A percentile compares a stretch with the other conserved stretches of the same genome.
Evolutionary conservation across 441 rosid genomes (phyloP).

Genomic region (Populus tomentosa): DNA sequence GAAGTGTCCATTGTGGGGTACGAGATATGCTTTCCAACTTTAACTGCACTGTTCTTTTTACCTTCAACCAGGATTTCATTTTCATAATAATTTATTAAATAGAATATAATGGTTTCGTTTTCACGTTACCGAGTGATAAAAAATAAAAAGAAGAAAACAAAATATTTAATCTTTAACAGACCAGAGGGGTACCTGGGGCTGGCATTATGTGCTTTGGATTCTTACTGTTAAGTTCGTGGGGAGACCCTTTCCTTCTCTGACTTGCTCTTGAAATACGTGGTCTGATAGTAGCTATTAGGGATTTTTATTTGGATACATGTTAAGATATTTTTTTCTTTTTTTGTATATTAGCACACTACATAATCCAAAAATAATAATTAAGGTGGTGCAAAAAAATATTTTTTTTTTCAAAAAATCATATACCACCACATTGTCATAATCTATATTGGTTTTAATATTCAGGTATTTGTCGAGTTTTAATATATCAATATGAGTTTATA

Average conservation of each 20-base stretch:
- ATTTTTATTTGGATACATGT: too few species aligned
- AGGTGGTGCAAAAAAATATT: too few species aligned
- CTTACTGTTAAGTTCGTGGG: not conserved
- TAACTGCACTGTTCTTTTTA: not conserved
- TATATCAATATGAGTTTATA: too few species aligned
- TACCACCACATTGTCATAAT: too few species aligned
- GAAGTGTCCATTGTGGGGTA: constrained; percentile 6
- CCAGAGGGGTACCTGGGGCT: not conserved
- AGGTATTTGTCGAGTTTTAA: too few species aligned
- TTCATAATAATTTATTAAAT: not conserved
- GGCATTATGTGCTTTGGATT: constrained; percentile 5
- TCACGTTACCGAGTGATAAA: not conserved
- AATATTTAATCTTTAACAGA: not conserved
- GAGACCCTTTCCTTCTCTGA: not conserved
- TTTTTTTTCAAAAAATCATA: too few species aligned
- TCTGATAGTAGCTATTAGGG: too few species aligned
- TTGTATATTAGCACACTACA: too few species aligned
- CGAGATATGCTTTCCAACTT: not conserved
- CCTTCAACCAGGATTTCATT: not conserved
- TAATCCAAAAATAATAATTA: too few species aligned
- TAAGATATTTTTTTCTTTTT: too few species aligned
- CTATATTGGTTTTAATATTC: too few species aligned
- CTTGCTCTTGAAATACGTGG: not conserved
- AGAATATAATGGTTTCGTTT: not conserved
- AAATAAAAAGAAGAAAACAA: not conserved